phyloP scores from a whole-genome alignment of 441 rosid genomes.

The Macaranga tanarius region DNA sequence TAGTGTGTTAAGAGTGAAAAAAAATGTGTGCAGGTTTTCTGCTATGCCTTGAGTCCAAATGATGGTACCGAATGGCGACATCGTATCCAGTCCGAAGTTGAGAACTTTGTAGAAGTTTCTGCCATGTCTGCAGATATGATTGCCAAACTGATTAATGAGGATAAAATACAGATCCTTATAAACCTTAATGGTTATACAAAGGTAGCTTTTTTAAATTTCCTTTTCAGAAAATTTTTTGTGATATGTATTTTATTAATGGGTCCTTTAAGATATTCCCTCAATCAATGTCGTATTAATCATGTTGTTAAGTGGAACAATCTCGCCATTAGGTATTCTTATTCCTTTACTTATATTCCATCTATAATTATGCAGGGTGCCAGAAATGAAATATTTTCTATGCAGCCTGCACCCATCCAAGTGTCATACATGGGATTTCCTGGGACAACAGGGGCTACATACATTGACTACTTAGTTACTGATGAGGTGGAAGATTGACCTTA shows the following conservation, averaged over 20 bases:
- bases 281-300: neutral
- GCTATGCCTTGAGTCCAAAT: conserved; percentile 92
- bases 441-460: conserved; percentile 94
- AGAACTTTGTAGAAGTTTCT: conserved; percentile 91
- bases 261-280: neutral
- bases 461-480: conserved; percentile 94
- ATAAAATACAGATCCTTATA: conserved; percentile 82
- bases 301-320: too few species aligned
- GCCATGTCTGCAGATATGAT: conserved; percentile 83
- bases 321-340: neutral
- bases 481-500: conserved; percentile 51
- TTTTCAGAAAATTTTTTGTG: neutral
- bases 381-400: conserved; percentile 97
- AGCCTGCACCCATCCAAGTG: conserved; percentile 96
- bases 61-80: conserved; percentile 98
- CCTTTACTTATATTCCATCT: neutral
- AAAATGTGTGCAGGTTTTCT: conserved; percentile 62
- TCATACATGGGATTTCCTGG: conserved; percentile 99
- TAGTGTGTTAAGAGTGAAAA: conserved; percentile 19
- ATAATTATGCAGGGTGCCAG: conserved; percentile 78
- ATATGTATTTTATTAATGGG: neutral
- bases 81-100: conserved; percentile 85
- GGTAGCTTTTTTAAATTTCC: conserved; percentile 33
- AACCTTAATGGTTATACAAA: conserved; percentile 98
- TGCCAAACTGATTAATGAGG: conserved; percentile 84